Conservation (phyloP, 192 early-diverging fungal genomes). For the Linnemannia elongata region DNA sequence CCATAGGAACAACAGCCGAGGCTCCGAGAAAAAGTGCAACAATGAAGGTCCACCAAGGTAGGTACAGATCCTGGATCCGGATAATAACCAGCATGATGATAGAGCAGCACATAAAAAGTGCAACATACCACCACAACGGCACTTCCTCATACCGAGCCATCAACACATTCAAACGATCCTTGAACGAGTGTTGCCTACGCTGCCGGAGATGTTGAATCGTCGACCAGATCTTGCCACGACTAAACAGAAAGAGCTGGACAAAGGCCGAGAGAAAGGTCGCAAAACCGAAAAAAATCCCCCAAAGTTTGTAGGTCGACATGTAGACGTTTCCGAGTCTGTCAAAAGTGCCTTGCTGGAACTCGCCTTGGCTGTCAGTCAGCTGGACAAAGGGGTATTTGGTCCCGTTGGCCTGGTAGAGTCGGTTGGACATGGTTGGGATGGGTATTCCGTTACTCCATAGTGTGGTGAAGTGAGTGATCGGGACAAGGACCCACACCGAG, state of each 20-base stretch:
- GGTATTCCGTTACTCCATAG: conserved; percentile 28
- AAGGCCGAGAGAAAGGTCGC: conserved; percentile 58
- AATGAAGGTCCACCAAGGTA: conserved; percentile 59
- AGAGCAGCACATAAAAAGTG: conserved; percentile 49
- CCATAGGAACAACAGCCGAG: conserved; percentile 56
- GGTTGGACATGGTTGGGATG: conserved; percentile 57
- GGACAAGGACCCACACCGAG: conserved; percentile 60
- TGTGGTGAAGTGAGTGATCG: conserved; percentile 44
- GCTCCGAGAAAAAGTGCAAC: conserved; percentile 52
- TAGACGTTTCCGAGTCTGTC: conserved; percentile 50
- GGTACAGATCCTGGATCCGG: conserved; percentile 50
- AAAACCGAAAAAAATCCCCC: conserved; percentile 58
- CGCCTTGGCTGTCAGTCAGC: conserved; percentile 25
- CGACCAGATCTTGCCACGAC: conserved; percentile 47
- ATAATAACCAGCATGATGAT: conserved; percentile 52
- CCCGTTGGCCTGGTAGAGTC: conserved; percentile 50
- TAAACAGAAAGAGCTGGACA: conserved; percentile 56
- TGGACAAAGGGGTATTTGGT: conserved; percentile 43
- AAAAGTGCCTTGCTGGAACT: conserved; percentile 36
- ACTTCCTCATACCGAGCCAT: conserved; percentile 54
- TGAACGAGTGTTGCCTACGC: conserved; percentile 33
- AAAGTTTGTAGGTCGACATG: conserved; percentile 55
- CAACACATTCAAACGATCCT: conserved; percentile 54
- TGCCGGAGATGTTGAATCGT: conserved; percentile 40
- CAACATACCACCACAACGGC: conserved; percentile 52